These are phyloP conservation scores for Psidium guajava DNA, from an alignment of 345 rosid species.

Conservation along the genomic window DNA sequence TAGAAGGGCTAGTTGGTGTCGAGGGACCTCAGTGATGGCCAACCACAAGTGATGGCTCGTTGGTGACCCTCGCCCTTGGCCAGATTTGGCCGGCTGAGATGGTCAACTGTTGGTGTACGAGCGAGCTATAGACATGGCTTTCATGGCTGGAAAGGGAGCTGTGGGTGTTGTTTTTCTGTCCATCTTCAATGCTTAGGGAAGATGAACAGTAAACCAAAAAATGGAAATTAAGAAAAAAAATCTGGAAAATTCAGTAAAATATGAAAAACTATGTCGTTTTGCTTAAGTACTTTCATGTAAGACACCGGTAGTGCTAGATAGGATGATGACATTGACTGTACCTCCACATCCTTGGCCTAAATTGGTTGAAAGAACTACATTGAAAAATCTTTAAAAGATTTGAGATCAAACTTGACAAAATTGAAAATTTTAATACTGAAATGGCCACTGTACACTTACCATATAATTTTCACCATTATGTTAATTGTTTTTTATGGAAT, in stretches of 20 bases:
- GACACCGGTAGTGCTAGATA: not conserved
- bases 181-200: not conserved
- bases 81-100: not conserved
- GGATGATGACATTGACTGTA: not conserved
- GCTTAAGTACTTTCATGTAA: not conserved
- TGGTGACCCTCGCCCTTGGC: not conserved
- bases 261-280: not conserved
- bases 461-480: not conserved
- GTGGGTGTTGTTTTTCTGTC: not conserved
- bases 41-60: not conserved
- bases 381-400: not conserved
- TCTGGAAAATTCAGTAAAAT: too few relatives aligned
- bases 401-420: not conserved
- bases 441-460: fast-evolving
- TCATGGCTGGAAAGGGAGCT: not conserved
- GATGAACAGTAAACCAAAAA: not conserved
- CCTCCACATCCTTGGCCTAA: not conserved
- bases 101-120: not conserved
- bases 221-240: not conserved
- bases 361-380: too few relatives aligned
- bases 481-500: not conserved
- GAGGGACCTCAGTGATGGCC: not conserved
- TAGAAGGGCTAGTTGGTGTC: not conserved
- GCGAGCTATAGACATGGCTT: not conserved
- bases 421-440: fast-evolving